Evolutionary conservation across 2,329 filamentous ascomycete genomes (phyloP), one percentile per base, ranked within the genome.

Genomic region (Microdochium paspali): DNA sequence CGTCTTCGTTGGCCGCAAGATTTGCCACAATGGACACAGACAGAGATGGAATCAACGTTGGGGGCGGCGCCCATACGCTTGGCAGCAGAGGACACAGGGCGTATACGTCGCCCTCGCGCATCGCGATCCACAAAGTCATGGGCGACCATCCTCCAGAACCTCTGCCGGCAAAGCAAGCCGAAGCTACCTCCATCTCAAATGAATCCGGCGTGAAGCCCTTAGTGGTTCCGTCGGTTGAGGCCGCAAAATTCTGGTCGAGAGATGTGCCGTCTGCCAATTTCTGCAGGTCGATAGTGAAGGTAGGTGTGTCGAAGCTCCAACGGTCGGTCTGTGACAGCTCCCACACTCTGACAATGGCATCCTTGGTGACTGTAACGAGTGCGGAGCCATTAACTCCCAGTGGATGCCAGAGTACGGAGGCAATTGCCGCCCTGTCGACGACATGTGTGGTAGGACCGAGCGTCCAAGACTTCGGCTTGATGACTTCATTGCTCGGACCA

Each of bases 91-190:
- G 93, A 61, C 90, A 96, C 9, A 98, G 71, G 2, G 91, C 90
- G 60, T 98, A 98, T 5, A 97, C 78, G 60, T 96, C 90, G 3
- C 93, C 93, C 50, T 89, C 86, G 31, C 82, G 81, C 86, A 96
- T 98, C n/a, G 90, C 90, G 46, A 97, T 72, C 88, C 91, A 98
- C 10, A 98, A 73, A 0, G 93, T 97, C 87, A 96, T 96, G 10
- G 90, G 82, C 7, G 90, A 87, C 93, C 93, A 98, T 47, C 90
- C 90, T 13, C 90, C 91, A 6, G 79, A 78, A 30, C 72, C 73
- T 53, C 75, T 73, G 12, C 70, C 71, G 30, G 76, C 72, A 68
- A 98, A 98, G 61, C 83, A 87, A 45, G 90, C 90, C 2, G 90
- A 84, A 3, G 90, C 89, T 21, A 95, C 89, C 60, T 96, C 87